These are phyloP conservation scores for Yamadazyma laniorum DNA, from an alignment of 805 yeast genomes.

Conservation along the genomic window DNA sequence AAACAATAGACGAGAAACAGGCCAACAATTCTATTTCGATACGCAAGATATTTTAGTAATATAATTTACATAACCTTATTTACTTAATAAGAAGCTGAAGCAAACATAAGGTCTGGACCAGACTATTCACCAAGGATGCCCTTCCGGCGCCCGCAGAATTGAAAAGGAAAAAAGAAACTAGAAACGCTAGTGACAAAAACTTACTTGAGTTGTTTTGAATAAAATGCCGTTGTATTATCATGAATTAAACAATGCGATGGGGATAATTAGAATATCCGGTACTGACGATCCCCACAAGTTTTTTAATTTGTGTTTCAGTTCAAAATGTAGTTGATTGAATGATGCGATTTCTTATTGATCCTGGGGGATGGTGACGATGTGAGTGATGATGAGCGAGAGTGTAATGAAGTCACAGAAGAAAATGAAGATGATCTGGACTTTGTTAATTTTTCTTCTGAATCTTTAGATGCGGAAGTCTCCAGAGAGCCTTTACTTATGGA, in stretches of 20 bases:
- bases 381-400: constrained; percentile 6
- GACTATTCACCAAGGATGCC: too few species aligned
- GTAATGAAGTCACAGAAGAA: constrained; percentile 3
- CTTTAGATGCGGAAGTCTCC: neutral
- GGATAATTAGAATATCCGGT: too few species aligned
- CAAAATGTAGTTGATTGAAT: constrained; percentile 27
- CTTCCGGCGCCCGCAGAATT: neutral
- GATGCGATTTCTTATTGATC: constrained; percentile 22
- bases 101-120: neutral
- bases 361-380: constrained; percentile 6
- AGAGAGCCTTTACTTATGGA: constrained; percentile 9
- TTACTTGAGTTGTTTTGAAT: too few species aligned
- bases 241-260: neutral
- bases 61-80: constrained; percentile 6
- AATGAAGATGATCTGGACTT: constrained; percentile 7
- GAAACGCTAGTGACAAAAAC: too few species aligned
- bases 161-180: neutral
- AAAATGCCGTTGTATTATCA: constrained; percentile 5
- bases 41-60: neutral
- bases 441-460: neutral
- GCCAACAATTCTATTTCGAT: neutral
- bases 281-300: too few species aligned
- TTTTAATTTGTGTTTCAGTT: constrained; percentile 21
- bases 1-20: neutral
- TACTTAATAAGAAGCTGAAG: constrained; percentile 2